Evolutionary conservation across 352 stramenopile genomes (phyloP).

Genomic region (Globisporangium okanoganense): DNA sequence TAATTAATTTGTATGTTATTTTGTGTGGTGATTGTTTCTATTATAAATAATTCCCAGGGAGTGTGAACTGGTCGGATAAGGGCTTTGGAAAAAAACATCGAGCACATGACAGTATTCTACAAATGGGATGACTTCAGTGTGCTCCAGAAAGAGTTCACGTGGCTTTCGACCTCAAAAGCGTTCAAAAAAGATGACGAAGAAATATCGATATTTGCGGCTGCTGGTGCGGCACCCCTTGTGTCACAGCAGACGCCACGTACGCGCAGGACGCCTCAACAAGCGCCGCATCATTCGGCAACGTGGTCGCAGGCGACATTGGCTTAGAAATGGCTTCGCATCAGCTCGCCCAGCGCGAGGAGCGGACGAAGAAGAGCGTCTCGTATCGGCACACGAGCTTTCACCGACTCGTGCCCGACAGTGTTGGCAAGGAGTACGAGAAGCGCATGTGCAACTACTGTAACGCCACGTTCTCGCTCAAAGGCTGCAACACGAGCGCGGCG

Average conservation of each 20-base stretch:
- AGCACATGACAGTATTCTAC: no score
- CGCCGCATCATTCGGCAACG: neutral
- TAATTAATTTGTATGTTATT: no score
- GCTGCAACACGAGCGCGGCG: constrained; percentile 44
- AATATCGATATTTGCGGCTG: no score
- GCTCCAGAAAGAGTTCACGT: no score
- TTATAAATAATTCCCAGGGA: no score
- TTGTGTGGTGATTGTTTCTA: no score
- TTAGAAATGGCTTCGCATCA: neutral
- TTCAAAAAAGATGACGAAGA: no score
- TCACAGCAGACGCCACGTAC: neutral
- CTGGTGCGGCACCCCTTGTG: neutral
- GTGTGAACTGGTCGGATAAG: no score
- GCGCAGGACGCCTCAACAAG: neutral
- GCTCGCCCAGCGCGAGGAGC: constrained; percentile 11
- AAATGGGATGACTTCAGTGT: no score
- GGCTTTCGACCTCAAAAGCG: no score
- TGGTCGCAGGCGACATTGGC: neutral
- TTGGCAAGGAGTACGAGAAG: constrained; percentile 31
- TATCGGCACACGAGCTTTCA: constrained; percentile 38
- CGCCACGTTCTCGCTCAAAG: constrained; percentile 45
- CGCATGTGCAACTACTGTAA: constrained; percentile 45
- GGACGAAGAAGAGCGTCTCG: constrained; percentile 35
- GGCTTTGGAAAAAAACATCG: no score
- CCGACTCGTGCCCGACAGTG: constrained; percentile 19